Base-by-base conservation (phyloP, 148 eudicot genomes). In the Rhododendron molle region DNA sequence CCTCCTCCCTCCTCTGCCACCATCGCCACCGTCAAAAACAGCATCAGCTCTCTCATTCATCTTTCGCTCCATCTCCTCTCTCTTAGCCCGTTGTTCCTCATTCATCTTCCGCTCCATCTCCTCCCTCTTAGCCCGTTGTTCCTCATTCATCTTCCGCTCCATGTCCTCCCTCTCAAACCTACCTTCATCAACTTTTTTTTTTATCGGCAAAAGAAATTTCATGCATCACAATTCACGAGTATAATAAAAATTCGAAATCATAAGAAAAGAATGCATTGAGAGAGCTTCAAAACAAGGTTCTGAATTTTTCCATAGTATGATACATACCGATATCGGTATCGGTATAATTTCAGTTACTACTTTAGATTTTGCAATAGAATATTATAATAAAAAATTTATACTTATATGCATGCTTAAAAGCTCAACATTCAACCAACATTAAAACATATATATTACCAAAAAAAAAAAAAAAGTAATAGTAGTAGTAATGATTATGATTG, bases 131-230 rank as follows among this genome's bases (percentile, higher is more conserved):
- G 28, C 87, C 76, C 83, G 83, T 69, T 77, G 76, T 20, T 65
- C 71, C 30, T 65, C 71, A 89, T 21, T 87, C 85, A 90, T 81
- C 86, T 89, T 90, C 47, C 87, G 88, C 36, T 88, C 44, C 83
- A 88, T 81, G 86, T 88, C 94, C 80, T 90, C 90, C 84, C 91
- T 88, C 83, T 89, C 91, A 23, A 86, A 65, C 86, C 87, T 88
- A 46, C 76, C 73, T 81, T 94, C 95, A 43, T 92, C 95, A 76
- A 88, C 91, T 81, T 89, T 67, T 26, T 54, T 67, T 65, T 65
- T 7, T 1, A 67, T 26, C 7, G 73, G 34, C 73, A 67, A 26
- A 67, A 67, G 73, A 26, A 67, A 67, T 67, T 67, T 26, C 73
- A 67, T 28, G 1, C 30, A 26, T 67, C 32, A 26, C 30, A 11